These are phyloP conservation scores for Dryas octopetala DNA, from an alignment of 306 rosid genomes.

Conservation along the genomic window DNA sequence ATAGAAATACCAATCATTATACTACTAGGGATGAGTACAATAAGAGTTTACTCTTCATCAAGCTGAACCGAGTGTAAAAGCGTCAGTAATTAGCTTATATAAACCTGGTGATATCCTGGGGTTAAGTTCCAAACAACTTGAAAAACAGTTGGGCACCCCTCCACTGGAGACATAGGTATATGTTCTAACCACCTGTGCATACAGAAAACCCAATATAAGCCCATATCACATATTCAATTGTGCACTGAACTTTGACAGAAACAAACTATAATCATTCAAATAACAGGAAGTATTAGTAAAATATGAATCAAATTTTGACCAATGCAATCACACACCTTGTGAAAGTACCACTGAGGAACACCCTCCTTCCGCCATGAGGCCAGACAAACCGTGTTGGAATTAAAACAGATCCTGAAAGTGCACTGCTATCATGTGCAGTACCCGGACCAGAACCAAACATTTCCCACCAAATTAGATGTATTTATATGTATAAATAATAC, in stretches of 20 bases:
- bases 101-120: conserved; percentile 86
- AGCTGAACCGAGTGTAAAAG: neutral
- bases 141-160: conserved; percentile 71
- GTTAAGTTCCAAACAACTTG: conserved; percentile 76
- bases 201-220: conserved; percentile 26
- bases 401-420: conserved; percentile 48
- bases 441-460: conserved; percentile 62
- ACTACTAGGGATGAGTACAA: neutral
- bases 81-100: conserved; percentile 6
- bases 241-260: neutral
- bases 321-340: conserved; percentile 45
- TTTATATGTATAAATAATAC: neutral
- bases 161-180: conserved; percentile 73
- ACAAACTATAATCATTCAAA: conserved; percentile 4
- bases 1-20: neutral
- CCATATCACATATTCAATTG: conserved; percentile 20
- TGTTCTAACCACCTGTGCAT: conserved; percentile 62
- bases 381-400: conserved; percentile 63
- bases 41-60: neutral
- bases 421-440: conserved; percentile 44
- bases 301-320: conserved; percentile 4
- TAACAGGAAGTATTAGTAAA: conserved; percentile 9
- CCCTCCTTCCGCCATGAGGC: conserved; percentile 82
- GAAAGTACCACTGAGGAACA: conserved; percentile 66
- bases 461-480: conserved; percentile 34